Conservation (phyloP, 345 rosid genomes). For the Geranium brycei region DNA sequence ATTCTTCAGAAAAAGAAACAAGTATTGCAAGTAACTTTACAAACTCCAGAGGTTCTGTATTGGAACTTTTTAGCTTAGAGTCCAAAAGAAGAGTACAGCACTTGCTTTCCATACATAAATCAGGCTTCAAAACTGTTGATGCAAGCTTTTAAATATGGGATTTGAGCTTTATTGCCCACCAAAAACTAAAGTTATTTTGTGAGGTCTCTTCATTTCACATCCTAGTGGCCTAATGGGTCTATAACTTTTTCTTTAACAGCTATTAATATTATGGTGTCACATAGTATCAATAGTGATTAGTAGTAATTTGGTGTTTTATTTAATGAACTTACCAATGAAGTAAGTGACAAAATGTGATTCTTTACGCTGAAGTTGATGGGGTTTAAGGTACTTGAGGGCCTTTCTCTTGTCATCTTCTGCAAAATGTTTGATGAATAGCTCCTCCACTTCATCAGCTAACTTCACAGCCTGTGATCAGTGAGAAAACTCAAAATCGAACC, state of each 20-base stretch:
- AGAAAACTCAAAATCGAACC: slow-evolving; percentile 15
- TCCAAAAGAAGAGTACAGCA: neutral
- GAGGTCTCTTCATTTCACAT: too few relatives aligned
- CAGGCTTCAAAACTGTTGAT: neutral
- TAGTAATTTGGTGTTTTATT: neutral
- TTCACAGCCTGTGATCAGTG: slow-evolving; percentile 62
- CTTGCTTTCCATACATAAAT: neutral
- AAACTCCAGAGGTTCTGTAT: too few relatives aligned
- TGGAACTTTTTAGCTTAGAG: too few relatives aligned
- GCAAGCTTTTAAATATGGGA: neutral
- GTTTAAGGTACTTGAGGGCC: slow-evolving; percentile 83
- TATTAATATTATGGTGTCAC: too few relatives aligned
- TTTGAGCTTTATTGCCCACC: neutral
- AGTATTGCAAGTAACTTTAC: too few relatives aligned
- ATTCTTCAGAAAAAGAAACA: too few relatives aligned
- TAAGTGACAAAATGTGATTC: slow-evolving; percentile 83
- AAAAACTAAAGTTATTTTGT: slow-evolving; percentile 5
- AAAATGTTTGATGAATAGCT: slow-evolving; percentile 67
- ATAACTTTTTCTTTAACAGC: too few relatives aligned
- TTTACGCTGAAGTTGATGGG: slow-evolving; percentile 41
- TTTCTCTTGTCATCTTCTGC: slow-evolving; percentile 73
- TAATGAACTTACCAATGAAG: slow-evolving; percentile 65
- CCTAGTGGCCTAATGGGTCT: slow-evolving; percentile 13
- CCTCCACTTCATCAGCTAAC: slow-evolving; percentile 81
- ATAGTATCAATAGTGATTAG: too few relatives aligned